Evolutionary conservation across 1,139 yeast genomes (phyloP).

Genomic region (Blastobotrys raffinosifermentans): DNA sequence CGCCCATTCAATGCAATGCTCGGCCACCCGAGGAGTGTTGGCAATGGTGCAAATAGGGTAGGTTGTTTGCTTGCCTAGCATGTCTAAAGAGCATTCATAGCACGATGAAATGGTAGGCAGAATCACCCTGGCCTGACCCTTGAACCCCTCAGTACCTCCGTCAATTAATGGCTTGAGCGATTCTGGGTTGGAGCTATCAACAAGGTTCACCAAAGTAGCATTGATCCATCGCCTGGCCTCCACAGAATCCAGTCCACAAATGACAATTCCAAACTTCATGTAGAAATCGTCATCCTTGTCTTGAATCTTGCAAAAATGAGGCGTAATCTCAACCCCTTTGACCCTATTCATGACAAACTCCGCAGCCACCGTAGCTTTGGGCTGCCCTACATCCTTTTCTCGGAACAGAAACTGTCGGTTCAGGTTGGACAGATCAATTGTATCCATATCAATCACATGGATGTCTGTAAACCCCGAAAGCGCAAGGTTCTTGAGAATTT

Average conservation of each 20-base stretch:
- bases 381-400: conserved; percentile 62
- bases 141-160: conserved; percentile 94
- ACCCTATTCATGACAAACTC: conserved; percentile 47
- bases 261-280: conserved; percentile 60
- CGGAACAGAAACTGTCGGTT: conserved; percentile 87
- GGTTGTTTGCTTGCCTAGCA: conserved; percentile 62
- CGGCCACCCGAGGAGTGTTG: conserved; percentile 87
- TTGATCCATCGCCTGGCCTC: conserved; percentile 94
- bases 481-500: conserved; percentile 77
- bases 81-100: conserved; percentile 84
- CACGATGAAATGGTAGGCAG: conserved; percentile 83
- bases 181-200: conserved; percentile 47
- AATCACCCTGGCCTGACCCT: conserved; percentile 87
- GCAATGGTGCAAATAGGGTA: conserved; percentile 95
- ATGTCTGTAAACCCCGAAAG: conserved; percentile 68
- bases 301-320: conserved; percentile 65
- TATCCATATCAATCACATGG: conserved; percentile 91
- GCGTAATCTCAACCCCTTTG: conserved; percentile 44
- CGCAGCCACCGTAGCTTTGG: conserved; percentile 81
- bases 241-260: conserved; percentile 86
- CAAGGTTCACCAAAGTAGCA: conserved; percentile 60
- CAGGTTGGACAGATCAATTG: conserved; percentile 82
- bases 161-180: conserved; percentile 76
- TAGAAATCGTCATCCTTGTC: conserved; percentile 64
- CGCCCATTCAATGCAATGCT: conserved; percentile 94